Conservation (phyloP, 257 asterid species). For the Solanum piurae region DNA sequence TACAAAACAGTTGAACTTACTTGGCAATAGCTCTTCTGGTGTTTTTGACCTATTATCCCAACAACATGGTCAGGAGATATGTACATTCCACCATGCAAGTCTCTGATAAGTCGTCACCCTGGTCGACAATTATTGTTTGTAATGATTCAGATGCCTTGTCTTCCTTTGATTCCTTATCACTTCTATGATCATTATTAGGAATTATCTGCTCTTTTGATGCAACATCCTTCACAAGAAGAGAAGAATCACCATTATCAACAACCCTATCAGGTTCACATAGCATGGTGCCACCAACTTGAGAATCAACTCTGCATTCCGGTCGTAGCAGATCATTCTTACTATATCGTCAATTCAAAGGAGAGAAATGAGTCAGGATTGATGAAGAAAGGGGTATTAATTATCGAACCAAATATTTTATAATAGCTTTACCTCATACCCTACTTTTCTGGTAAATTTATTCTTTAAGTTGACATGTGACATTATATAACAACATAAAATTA, state of each 20-base stretch:
- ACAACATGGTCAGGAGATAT: conserved; percentile 76
- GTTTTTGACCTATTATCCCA: conserved; percentile 64
- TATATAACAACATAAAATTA: too few species aligned
- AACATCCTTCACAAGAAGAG: conserved; percentile 9
- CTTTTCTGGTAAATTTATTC: neutral
- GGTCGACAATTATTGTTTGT: conserved; percentile 26
- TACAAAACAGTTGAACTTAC: conserved; percentile 32
- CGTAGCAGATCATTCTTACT: neutral
- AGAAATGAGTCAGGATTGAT: neutral
- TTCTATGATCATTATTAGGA: neutral
- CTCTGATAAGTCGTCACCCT: conserved; percentile 48
- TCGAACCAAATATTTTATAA: neutral
- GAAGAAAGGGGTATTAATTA: neutral
- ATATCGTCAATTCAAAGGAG: too few species aligned
- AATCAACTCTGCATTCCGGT: neutral
- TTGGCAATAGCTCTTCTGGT: conserved; percentile 65
- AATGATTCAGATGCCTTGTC: conserved; percentile 26
- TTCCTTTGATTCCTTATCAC: conserved; percentile 26
- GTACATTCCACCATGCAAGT: conserved; percentile 55
- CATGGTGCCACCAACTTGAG: neutral
- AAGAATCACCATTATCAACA: conserved; percentile 13
- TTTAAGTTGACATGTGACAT: neutral
- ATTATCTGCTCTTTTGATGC: conserved; percentile 18
- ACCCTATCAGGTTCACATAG: neutral
- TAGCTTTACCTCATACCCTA: neutral